Evolutionary conservation across 495 filamentous ascomycete species (phyloP).

Genomic region (Hypoxylon intermedium): DNA sequence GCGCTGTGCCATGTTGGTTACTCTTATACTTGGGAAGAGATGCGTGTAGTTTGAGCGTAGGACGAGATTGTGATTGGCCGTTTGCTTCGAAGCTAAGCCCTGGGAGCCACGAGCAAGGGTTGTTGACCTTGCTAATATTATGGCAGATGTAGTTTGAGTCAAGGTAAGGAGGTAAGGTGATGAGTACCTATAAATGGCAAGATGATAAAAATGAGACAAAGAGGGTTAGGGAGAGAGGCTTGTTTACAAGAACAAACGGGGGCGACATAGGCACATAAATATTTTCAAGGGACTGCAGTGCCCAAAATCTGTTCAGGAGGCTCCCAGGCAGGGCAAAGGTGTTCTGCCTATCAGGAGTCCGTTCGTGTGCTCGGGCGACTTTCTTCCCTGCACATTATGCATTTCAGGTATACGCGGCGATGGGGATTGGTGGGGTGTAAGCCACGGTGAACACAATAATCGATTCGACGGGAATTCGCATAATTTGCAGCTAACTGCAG

Average conservation of each 20-base stretch:
- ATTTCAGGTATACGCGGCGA: slow-evolving; percentile 27
- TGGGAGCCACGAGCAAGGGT: slow-evolving; percentile 9
- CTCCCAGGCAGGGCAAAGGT: slow-evolving; percentile 23
- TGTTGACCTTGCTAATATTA: slow-evolving; percentile 19
- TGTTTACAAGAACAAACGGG: background rate
- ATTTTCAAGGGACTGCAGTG: slow-evolving; percentile 15
- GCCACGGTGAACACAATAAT: slow-evolving; percentile 34
- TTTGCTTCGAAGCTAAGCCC: slow-evolving; percentile 13
- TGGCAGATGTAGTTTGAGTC: slow-evolving; percentile 16
- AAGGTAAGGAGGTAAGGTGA: slow-evolving; percentile 1
- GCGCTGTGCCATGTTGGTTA: slow-evolving; percentile 22
- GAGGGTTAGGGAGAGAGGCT: slow-evolving; percentile 12
- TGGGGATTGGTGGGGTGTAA: slow-evolving; percentile 38
- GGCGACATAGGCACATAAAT: slow-evolving; percentile 32
- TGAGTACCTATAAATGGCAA: background rate
- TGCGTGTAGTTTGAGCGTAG: background rate
- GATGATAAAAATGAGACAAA: slow-evolving; percentile 19
- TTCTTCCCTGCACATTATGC: slow-evolving; percentile 35
- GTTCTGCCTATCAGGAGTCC: slow-evolving; percentile 35
- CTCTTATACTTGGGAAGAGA: slow-evolving; percentile 12
- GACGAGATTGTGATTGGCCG: background rate
- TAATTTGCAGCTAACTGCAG: slow-evolving; percentile 24
- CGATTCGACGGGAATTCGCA: slow-evolving; percentile 37
- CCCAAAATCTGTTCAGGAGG: slow-evolving; percentile 19
- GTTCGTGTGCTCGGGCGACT: slow-evolving; percentile 34